phyloP scores from a whole-genome alignment of 2,329 filamentous ascomycete species.

The Epichloe gansuensis region DNA sequence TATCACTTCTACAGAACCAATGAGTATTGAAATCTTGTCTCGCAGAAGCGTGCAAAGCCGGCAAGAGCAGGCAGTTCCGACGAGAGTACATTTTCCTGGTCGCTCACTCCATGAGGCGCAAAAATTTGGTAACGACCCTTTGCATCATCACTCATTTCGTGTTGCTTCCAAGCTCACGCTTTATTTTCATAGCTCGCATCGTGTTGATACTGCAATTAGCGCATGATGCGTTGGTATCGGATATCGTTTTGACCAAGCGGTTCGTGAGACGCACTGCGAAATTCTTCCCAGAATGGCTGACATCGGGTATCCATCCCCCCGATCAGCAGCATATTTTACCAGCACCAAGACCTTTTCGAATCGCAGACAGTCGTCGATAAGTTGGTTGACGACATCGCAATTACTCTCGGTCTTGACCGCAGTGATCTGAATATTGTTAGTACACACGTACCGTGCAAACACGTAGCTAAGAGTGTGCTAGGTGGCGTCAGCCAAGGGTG shows the following conservation, averaged over 20 bases:
- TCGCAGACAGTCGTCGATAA: conserved; percentile 56
- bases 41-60: conserved; percentile 9
- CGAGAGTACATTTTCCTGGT: conserved; percentile 32
- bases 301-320: too few species aligned
- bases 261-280: conserved; percentile 15
- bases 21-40: conserved; percentile 16
- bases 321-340: conserved; percentile 65
- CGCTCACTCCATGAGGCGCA: conserved; percentile 31
- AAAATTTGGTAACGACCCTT: conserved; percentile 33
- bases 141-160: neutral
- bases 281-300: neutral
- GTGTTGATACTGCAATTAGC: conserved; percentile 46
- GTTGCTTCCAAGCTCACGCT: neutral
- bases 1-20: conserved; percentile 13
- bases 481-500: conserved; percentile 62
- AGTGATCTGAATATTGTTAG: conserved; percentile 57
- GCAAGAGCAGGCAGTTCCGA: conserved; percentile 1
- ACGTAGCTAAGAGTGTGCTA: conserved; percentile 18
- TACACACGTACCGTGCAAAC: neutral
- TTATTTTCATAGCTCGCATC: conserved; percentile 32
- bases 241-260: conserved; percentile 49
- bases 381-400: conserved; percentile 62
- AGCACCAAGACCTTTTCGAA: conserved; percentile 58
- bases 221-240: conserved; percentile 44
- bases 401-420: conserved; percentile 51